Conservation (phyloP, 257 asterid species). For the Solanum commersonii region DNA sequence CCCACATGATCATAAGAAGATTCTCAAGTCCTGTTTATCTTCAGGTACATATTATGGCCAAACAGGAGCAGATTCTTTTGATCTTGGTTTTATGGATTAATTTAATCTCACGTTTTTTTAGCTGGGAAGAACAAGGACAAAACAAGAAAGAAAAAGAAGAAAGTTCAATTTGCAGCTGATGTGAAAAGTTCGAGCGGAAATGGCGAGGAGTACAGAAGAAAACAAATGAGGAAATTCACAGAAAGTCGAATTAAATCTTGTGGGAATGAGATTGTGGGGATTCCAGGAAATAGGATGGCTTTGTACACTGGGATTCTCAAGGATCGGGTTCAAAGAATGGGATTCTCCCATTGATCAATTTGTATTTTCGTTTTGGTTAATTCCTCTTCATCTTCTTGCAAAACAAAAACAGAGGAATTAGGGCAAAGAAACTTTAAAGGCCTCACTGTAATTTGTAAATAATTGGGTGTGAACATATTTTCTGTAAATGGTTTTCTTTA, state of each 20-base stretch:
- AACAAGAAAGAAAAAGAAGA: constrained; percentile 28
- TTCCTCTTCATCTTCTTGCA: neutral
- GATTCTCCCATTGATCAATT: constrained; percentile 4
- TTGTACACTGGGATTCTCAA: constrained; percentile 67
- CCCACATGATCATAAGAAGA: neutral
- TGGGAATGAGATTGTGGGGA: constrained; percentile 22
- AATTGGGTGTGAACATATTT: neutral
- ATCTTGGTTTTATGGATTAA: neutral
- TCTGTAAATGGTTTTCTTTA: neutral
- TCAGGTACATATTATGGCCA: constrained; percentile 33
- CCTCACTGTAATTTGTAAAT: neutral
- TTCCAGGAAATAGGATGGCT: constrained; percentile 63
- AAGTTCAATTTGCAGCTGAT: constrained; percentile 61
- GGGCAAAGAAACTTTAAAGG: neutral
- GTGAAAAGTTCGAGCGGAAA: constrained; percentile 49
- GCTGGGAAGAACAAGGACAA: constrained; percentile 26
- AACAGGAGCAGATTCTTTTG: neutral
- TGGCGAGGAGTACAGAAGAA: constrained; percentile 48
- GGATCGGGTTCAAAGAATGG: constrained; percentile 51
- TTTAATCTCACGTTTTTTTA: neutral
- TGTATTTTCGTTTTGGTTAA: neutral
- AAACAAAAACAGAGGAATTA: neutral
- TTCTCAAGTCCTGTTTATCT: constrained; percentile 48
- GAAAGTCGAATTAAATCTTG: constrained; percentile 11
- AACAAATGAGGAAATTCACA: neutral